Base-by-base conservation (phyloP, 1,284 basidiomycete species). In the Leucocoprinus gongylophorus region DNA sequence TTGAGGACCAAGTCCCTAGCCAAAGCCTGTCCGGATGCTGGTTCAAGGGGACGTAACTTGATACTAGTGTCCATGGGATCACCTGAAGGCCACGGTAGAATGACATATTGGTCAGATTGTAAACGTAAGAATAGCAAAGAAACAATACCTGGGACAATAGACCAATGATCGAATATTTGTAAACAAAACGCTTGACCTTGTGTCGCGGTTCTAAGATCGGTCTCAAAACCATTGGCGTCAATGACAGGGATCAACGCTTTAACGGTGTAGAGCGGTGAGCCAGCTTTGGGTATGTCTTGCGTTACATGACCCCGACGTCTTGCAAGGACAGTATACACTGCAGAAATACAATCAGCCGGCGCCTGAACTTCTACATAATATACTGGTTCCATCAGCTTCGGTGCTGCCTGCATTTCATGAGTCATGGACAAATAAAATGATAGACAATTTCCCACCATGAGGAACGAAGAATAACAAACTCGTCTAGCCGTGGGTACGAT, bases 311-410 rank as follows among this genome's bases (percentile, higher is more conserved):
- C 97, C 68, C 97, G 83, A 50, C 97, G 85, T 55, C 95, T 83
- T 10, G 97, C 94, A 44, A 99, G 86, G 33, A 99, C 92, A 5
- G 94, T 97, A 70, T 99, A 99, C 28, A 99, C 93, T 5, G 92
- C 91, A 15, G 95, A 95, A 56, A 99, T 95, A 65, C 94, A 95
- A 64, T 97, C 94, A n/a, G 95, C 91, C 1, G 97, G 95, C 8
- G 95, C 91, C 69, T 97, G 94, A 5, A 99, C 94, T 70, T 99
- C 97, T 52, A 99, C 95, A 63, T 91, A 94, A 76, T 97, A 99
- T 54, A 99, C 87, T 1, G 97, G 97, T 68, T 99, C 95, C 84
- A 97, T 91, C 55, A 95, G 69, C 56, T 91, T 81, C 9, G 92
- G 92, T 7, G 91, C 89, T 23, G 92, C 92, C 90, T 93, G 61